A percentile compares a stretch with the other conserved stretches of the same genome.
phyloP scores from a whole-genome alignment of 2,329 filamentous ascomycete genomes.

The Apiospora malaysiana region DNA sequence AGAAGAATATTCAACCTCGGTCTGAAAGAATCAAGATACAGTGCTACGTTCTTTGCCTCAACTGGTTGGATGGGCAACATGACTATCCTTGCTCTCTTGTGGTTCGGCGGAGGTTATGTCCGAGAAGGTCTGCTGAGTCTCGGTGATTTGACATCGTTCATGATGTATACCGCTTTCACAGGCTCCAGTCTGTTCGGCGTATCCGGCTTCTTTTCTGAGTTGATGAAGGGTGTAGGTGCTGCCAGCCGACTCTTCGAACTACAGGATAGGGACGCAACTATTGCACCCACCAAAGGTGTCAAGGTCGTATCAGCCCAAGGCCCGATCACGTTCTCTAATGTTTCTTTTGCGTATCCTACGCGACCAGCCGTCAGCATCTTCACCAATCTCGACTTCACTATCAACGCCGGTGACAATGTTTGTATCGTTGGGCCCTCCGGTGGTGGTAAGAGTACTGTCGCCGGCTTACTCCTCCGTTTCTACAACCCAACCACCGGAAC shows the following conservation, averaged over 20 bases:
- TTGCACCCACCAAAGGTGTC: conserved; percentile 82
- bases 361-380: conserved; percentile 92
- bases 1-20: conserved; percentile 91
- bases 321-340: conserved; percentile 84
- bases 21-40: conserved; percentile 83
- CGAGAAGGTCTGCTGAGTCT: conserved; percentile 84
- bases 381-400: conserved; percentile 85
- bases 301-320: conserved; percentile 85
- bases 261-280: conserved; percentile 85
- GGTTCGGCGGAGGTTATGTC: conserved; percentile 90
- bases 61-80: conserved; percentile 95
- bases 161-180: conserved; percentile 95
- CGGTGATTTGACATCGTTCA: conserved; percentile 91
- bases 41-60: conserved; percentile 85
- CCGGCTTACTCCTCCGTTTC: conserved; percentile 88
- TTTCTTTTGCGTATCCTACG: conserved; percentile 91
- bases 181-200: conserved; percentile 90
- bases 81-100: conserved; percentile 89
- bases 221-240: conserved; percentile 98
- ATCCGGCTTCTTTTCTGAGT: conserved; percentile 94
- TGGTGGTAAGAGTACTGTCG: conserved; percentile 95
- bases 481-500: conserved; percentile 81
- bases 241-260: conserved; percentile 96
- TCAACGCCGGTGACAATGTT: conserved; percentile 91
- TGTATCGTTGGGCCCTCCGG: conserved; percentile 96